Conservation (phyloP, 306 rosid genomes). For the Senna siamea region DNA sequence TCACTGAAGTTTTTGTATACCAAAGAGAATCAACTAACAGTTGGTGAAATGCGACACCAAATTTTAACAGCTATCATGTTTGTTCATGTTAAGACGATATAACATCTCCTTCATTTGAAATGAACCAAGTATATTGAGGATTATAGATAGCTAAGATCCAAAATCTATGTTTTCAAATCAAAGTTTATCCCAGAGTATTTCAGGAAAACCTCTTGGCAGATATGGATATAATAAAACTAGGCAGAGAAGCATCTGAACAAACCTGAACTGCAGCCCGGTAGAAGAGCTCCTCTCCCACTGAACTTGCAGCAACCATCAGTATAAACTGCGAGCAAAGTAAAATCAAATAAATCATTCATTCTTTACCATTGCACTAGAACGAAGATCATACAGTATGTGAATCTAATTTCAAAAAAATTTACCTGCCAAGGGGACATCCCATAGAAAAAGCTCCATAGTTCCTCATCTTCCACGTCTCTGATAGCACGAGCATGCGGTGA, state of each 20-base stretch:
- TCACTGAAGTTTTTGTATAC: background rate
- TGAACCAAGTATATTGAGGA: conserved; percentile 8
- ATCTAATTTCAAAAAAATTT: conserved; percentile 16
- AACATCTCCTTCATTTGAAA: conserved; percentile 16
- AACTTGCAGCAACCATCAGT: conserved; percentile 93
- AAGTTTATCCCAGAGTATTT: conserved; percentile 4
- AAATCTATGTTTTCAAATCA: background rate
- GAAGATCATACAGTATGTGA: conserved; percentile 22
- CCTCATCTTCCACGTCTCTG: conserved; percentile 98
- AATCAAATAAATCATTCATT: conserved; percentile 33
- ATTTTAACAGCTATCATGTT: background rate
- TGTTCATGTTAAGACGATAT: conserved; percentile 20
- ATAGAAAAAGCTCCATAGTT: conserved; percentile 90
- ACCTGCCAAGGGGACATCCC: conserved; percentile 99
- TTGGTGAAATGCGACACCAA: background rate
- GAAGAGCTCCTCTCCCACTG: conserved; percentile 98
- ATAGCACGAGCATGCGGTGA: conserved; percentile 99
- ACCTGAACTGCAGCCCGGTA: conserved; percentile 99
- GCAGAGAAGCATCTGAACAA: conserved; percentile 36
- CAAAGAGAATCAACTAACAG: conserved; percentile 7
- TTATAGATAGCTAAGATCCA: conserved; percentile 1
- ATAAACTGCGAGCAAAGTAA: conserved; percentile 63
- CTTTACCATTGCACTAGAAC: conserved; percentile 29
- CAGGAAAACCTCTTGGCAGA: background rate
- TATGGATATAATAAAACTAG: conserved; percentile 9